Evolutionary conservation across 768 basidiomycete genomes (phyloP).

Genomic region (Porphyrellus cyaneotinctus): DNA sequence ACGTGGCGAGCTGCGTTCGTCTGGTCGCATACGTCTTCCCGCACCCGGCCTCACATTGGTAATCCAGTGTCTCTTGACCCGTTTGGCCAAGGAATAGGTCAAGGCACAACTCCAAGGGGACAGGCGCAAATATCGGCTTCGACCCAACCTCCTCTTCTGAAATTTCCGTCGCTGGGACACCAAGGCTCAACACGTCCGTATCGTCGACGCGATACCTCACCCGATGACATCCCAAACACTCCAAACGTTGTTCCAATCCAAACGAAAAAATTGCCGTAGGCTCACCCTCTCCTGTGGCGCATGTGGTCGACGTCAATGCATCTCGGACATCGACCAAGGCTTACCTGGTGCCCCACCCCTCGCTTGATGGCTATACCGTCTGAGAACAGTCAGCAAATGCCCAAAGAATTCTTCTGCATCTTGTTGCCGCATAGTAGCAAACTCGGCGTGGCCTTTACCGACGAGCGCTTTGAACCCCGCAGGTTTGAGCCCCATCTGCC

Average conservation of each 20-base stretch:
- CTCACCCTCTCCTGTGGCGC: slow-evolving; percentile 36
- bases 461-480: slow-evolving; percentile 83
- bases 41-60: slow-evolving; percentile 71
- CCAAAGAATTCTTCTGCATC: slow-evolving; percentile 94
- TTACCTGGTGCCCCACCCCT: slow-evolving; percentile 35
- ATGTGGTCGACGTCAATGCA: not conserved
- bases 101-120: slow-evolving; percentile 59
- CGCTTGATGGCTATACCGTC: slow-evolving; percentile 57
- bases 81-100: slow-evolving; percentile 42
- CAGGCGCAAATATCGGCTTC: slow-evolving; percentile 61
- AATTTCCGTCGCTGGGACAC: slow-evolving; percentile 60
- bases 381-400: slow-evolving; percentile 69
- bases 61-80: slow-evolving; percentile 68
- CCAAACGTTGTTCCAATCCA: slow-evolving; percentile 80
- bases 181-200: slow-evolving; percentile 73
- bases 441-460: slow-evolving; percentile 91
- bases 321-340: not conserved
- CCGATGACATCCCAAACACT: slow-evolving; percentile 72
- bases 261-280: slow-evolving; percentile 77
- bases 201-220: slow-evolving; percentile 81
- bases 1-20: slow-evolving; percentile 72
- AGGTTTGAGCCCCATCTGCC: slow-evolving; percentile 81
- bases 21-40: slow-evolving; percentile 66
- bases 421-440: slow-evolving; percentile 95
- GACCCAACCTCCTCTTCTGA: slow-evolving; percentile 1